phyloP scores from a whole-genome alignment of 2,329 filamentous ascomycete genomes.

The Verticillium tricorpus region DNA sequence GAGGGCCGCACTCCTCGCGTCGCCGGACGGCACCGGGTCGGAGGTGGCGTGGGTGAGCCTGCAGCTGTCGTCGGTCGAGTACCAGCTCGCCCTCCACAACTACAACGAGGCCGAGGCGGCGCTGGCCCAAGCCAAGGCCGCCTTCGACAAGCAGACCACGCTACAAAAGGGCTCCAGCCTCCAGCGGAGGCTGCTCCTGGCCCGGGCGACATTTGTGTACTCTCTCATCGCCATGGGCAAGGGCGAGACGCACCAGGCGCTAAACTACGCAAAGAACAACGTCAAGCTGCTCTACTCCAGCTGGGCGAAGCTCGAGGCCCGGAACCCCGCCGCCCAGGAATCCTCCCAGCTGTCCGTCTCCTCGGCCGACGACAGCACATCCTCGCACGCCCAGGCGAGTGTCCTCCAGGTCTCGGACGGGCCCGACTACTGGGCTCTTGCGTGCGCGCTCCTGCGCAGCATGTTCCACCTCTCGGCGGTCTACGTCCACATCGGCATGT shows the following conservation, averaged over 20 bases:
- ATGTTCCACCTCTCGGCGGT: slow-evolving; percentile 71
- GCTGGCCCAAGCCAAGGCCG: slow-evolving; percentile 6
- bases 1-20: slow-evolving; percentile 46
- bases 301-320: slow-evolving; percentile 46
- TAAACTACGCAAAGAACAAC: slow-evolving; percentile 52
- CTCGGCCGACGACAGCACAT: slow-evolving; percentile 20
- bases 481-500: slow-evolving; percentile 80
- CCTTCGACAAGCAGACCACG: slow-evolving; percentile 9
- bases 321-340: not conserved
- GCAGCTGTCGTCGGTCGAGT: slow-evolving; percentile 71
- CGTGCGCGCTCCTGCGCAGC: slow-evolving; percentile 67
- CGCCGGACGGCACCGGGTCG: slow-evolving; percentile 29
- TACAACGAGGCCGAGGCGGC: slow-evolving; percentile 49
- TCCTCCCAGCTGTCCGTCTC: slow-evolving; percentile 7
- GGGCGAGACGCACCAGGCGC: slow-evolving; percentile 54
- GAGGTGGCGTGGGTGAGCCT: slow-evolving; percentile 44
- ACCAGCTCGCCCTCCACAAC: slow-evolving; percentile 63
- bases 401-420: slow-evolving; percentile 35
- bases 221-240: slow-evolving; percentile 61
- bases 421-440: slow-evolving; percentile 74
- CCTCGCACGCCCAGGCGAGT: slow-evolving; percentile 1
- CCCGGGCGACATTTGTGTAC: slow-evolving; percentile 58
- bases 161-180: slow-evolving; percentile 11
- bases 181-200: slow-evolving; percentile 44
- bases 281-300: slow-evolving; percentile 53